Conservation (phyloP, 1,284 basidiomycete species). For the Quambalaria eucalypti region DNA sequence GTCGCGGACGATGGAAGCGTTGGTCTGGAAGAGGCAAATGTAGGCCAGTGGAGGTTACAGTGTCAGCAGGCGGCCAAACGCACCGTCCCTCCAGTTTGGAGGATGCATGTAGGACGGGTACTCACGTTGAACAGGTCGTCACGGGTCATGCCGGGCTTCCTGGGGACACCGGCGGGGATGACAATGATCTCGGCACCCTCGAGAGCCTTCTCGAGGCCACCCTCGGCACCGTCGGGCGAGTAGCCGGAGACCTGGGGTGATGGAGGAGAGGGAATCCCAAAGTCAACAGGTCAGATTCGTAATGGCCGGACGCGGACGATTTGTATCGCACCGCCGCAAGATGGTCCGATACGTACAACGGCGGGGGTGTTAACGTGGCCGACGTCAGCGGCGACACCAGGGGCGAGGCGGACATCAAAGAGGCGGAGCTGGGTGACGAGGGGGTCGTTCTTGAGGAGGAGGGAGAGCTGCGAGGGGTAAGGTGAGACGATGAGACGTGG, state of each 20-base stretch:
- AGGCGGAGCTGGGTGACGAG: slow-evolving; percentile 60
- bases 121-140: slow-evolving; percentile 97
- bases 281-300: slow-evolving; percentile 6
- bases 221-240: slow-evolving; percentile 54
- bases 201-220: slow-evolving; percentile 76
- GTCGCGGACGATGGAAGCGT: slow-evolving; percentile 91
- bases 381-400: slow-evolving; percentile 51
- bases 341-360: slow-evolving; percentile 61
- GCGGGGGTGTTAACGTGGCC: slow-evolving; percentile 79
- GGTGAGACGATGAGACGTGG: not conserved
- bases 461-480: slow-evolving; percentile 57
- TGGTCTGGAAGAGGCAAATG: slow-evolving; percentile 56
- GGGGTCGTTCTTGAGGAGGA: slow-evolving; percentile 77
- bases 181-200: slow-evolving; percentile 81
- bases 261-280: not conserved
- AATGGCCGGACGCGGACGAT: slow-evolving; percentile 1
- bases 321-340: no score
- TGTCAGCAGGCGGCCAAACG: no score
- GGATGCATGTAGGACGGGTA: not conserved
- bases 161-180: slow-evolving; percentile 75
- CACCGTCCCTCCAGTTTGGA: not conserved
- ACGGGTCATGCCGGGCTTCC: slow-evolving; percentile 66
- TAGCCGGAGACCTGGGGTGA: slow-evolving; percentile 66
- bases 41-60: not conserved
- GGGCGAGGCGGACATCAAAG: slow-evolving; percentile 43